Evolutionary conservation across 495 filamentous ascomycete species (phyloP).

Genomic region (Penicillium salamii): DNA sequence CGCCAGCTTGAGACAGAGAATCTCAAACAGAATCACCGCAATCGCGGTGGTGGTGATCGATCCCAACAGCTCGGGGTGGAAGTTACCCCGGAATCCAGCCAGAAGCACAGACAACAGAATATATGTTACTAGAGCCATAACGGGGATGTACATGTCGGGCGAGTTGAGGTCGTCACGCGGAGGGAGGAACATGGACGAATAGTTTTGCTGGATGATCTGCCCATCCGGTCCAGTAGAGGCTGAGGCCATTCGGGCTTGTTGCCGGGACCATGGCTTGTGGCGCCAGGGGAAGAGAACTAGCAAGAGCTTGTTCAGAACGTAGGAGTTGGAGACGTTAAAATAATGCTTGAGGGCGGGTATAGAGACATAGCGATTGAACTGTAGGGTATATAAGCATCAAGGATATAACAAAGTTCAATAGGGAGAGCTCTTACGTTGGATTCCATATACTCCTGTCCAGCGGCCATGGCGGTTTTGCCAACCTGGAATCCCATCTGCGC

Average conservation of each 20-base stretch:
- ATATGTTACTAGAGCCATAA: conserved; percentile 87
- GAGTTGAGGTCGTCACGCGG: conserved; percentile 97
- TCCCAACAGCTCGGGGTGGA: conserved; percentile 90
- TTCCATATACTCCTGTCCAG: conserved; percentile 89
- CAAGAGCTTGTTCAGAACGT: conserved; percentile 78
- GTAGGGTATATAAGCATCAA: conserved; percentile 14
- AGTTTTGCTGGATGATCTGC: conserved; percentile 52
- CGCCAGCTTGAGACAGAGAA: conserved; percentile 83
- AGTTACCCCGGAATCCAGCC: conserved; percentile 86
- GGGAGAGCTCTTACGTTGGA: conserved; percentile 63
- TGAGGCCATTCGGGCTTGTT: conserved; percentile 52
- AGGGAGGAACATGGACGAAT: conserved; percentile 83
- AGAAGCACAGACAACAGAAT: conserved; percentile 87
- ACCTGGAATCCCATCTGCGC: conserved; percentile 95
- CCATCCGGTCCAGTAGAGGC: conserved; percentile 59
- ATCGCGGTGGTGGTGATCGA: conserved; percentile 82
- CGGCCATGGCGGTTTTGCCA: conserved; percentile 82
- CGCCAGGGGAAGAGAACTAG: conserved; percentile 97
- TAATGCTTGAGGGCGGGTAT: conserved; percentile 93
- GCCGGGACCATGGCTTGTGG: conserved; percentile 92
- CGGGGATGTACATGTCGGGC: conserved; percentile 98
- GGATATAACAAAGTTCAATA: neutral
- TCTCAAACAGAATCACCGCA: conserved; percentile 79
- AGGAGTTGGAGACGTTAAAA: conserved; percentile 94
- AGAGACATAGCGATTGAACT: conserved; percentile 93